Evolutionary conservation across 176 grass and related monocot species (phyloP), one percentile per base, ranked within the genome.

Genomic region (Carex scoparia): DNA sequence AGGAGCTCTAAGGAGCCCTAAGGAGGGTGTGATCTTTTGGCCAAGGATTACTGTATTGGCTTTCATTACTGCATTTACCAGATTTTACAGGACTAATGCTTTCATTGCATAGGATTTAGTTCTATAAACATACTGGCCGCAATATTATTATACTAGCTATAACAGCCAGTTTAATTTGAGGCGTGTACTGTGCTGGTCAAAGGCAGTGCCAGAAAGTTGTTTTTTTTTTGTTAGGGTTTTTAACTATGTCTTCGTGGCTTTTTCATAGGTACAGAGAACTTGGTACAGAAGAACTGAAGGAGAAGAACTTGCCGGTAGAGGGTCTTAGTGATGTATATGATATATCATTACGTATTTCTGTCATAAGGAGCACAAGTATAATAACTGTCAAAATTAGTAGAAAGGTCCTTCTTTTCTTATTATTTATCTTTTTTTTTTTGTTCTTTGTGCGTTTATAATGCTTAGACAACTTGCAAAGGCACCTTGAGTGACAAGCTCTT

Each of bases 371-470:
- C 77, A 91, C 92, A 85, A 91, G 88, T 88, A 85, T 87, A 70
- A 85, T 94, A 57, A 76, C 80, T 11, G 87, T 98, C 81, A 98
- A 94, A 90, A 94, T 98, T 60, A 87, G 86, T 76, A 98, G 91
- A 91, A 94, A 94, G 95, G 95, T 94, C 35, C 53, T 59, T 42
- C 64, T 53, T 4, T 75, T 91, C 77, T 55, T 40, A 48, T 69
- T 33, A 12, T 68, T 19, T 54, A 23, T 72, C 14, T 62, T 72
- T 56, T 74, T 1, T 11, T 72, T 40, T 76, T 28, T 15, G 3
- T 65, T 51, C 42, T 13, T 55, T 51, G 18, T 33, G 48, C 27
- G 64, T 82, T 15, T 82, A 63, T 82, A 82, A 23, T 48, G 7
- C 9, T 38, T 38, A 38, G 55, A 64, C 18, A 1, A 64, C 30